Evolutionary conservation across 2,329 filamentous ascomycete genomes (phyloP).

Genomic region (Xylaria hypoxylon): DNA sequence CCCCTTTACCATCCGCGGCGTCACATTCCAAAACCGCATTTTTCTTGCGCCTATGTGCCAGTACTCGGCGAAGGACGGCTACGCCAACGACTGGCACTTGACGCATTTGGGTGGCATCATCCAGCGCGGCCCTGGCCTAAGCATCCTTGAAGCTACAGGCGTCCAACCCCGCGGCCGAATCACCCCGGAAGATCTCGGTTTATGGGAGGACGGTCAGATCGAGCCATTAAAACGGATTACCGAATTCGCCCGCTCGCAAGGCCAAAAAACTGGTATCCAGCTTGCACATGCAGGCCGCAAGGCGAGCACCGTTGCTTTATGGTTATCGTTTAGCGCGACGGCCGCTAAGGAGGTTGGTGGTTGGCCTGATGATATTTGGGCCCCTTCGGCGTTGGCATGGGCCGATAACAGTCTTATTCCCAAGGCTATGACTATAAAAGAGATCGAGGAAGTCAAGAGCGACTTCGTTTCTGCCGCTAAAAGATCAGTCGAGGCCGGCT

Average conservation of each 20-base stretch:
- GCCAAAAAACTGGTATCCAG: conserved; percentile 76
- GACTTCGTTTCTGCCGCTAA: conserved; percentile 53
- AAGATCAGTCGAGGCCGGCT: conserved; percentile 59
- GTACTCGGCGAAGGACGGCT: conserved; percentile 62
- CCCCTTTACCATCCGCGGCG: conserved; percentile 59
- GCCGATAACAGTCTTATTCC: conserved; percentile 65
- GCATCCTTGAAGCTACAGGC: conserved; percentile 76
- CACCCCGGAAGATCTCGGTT: conserved; percentile 73
- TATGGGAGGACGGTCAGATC: conserved; percentile 80
- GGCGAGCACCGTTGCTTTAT: conserved; percentile 53
- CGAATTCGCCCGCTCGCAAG: conserved; percentile 61
- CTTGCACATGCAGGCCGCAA: conserved; percentile 72
- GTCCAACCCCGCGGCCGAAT: conserved; percentile 77
- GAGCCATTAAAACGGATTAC: conserved; percentile 56
- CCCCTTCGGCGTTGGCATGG: conserved; percentile 69
- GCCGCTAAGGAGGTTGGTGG: conserved; percentile 51
- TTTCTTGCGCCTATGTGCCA: conserved; percentile 62
- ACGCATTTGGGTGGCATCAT: conserved; percentile 80
- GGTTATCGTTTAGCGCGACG: conserved; percentile 45
- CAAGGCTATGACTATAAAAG: conserved; percentile 65
- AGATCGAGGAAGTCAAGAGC: conserved; percentile 52
- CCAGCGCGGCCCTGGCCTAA: conserved; percentile 69
- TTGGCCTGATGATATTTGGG: conserved; percentile 56
- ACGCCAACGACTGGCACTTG: conserved; percentile 77
- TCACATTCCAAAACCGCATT: conserved; percentile 60